Evolutionary conservation across 768 basidiomycete species (phyloP).

Genomic region (Macrolepiota albuminosa): DNA sequence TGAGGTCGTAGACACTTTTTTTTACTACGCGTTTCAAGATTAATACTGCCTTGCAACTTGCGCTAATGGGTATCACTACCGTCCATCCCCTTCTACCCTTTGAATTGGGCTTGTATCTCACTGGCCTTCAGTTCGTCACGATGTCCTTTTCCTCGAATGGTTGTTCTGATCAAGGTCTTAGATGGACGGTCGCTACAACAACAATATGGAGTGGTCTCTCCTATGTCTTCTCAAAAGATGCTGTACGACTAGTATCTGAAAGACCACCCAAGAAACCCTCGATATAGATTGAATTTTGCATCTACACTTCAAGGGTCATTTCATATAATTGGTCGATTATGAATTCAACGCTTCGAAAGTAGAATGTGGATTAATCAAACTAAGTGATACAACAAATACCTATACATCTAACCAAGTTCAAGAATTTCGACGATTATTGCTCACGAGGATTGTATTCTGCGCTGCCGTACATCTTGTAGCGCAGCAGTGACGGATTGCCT

Average conservation of each 20-base stretch:
- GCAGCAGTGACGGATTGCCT: constrained; percentile 63
- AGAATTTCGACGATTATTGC: constrained; percentile 1
- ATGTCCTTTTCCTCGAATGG: not conserved
- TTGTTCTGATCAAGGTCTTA: constrained; percentile 25
- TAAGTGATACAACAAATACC: constrained; percentile 9
- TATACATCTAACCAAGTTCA: constrained; percentile 7
- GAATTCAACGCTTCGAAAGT: constrained; percentile 6
- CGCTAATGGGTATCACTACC: constrained; percentile 88
- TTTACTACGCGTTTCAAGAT: constrained; percentile 39
- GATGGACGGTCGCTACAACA: constrained; percentile 83
- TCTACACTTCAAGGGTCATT: not conserved
- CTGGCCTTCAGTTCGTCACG: constrained; percentile 67
- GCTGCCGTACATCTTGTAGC: constrained; percentile 63
- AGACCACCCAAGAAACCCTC: constrained; percentile 24
- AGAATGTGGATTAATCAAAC: not conserved
- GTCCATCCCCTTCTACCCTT: constrained; percentile 73
- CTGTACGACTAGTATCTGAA: constrained; percentile 55
- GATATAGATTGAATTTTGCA: constrained; percentile 3
- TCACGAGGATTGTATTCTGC: constrained; percentile 29
- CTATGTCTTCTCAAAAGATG: constrained; percentile 72
- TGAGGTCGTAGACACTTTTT: not conserved
- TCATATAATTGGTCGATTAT: not conserved
- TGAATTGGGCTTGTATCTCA: constrained; percentile 50
- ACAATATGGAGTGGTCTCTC: constrained; percentile 91
- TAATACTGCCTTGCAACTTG: constrained; percentile 89